Evolutionary conservation across 164 flowering plant genomes (phyloP), one percentile per base, ranked within the genome.

Genomic region (Vitis riparia): DNA sequence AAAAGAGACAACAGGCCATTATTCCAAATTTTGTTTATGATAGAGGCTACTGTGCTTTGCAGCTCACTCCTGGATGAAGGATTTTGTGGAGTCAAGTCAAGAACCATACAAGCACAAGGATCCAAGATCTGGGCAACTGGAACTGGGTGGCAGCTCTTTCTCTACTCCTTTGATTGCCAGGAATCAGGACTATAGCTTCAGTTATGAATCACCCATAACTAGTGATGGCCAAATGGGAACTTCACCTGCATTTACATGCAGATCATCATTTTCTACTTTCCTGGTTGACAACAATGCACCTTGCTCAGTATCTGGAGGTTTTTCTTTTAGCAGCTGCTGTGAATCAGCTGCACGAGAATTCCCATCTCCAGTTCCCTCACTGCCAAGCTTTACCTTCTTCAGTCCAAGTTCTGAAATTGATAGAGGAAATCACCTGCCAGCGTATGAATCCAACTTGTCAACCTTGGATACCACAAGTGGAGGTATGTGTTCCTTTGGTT

Each of bases 301-400:
- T 66, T 76, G 63, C 76, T 74, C 71, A 8, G 73, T 69, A 65
- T 70, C 83, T 63, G 78, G 78, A 11, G 89, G 86, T 16, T 89
- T 91, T 75, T 89, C 97, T 51, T 93, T 91, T 75, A 71, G 71
- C 23, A 82, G 86, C 68, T 68, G 74, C 69, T 68, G 75, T 52
- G 86, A 78, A 64, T 75, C 86, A 17, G 68, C 51, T 63, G 57
- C 71, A 30, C 50, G 55, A 17, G 91, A 79, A n/a, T 81, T 86
- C 57, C 74, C 83, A 6, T 75, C 90, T 9, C 88, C 89, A 1
- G 49, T 88, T 71, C 66, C 78, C 63, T 78, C 92, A 48, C 74
- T 93, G 83, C 90, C 97, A 49, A 93, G 94, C 83, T 93, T 93
- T 76, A 47, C 90, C 10, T 93, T 93, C 80, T 84, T 87, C 76